Evolutionary conservation across 805 yeast genomes (phyloP), one percentile per base, ranked within the genome.

Genomic region (Komagataella mondaviorum): DNA sequence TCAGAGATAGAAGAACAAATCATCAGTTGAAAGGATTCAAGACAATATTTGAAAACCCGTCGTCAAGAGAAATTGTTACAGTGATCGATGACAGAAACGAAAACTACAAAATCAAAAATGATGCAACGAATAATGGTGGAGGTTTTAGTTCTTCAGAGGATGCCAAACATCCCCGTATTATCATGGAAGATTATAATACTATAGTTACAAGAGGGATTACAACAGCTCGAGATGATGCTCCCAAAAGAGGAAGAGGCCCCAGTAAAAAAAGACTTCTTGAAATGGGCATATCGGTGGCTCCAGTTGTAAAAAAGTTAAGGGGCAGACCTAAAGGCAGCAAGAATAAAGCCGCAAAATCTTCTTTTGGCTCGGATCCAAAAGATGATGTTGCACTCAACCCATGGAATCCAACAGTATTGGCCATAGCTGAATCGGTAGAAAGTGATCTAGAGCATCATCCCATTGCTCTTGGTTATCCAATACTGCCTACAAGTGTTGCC

Each of bases 161-260:
- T 30, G 39, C 39, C 22, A 46, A 36, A 18, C 30, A 24, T 5
- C 48, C 23, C 22, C 53, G 23, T 16, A 20, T 44, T 6, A 39
- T 51, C 14, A 20, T 30, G 16, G 49, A 50, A 23, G 45, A 44
- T 16, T 30, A 47, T 16, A 44, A 43, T 17, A 16, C 49, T 6
- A n/a, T 47, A 8, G 48, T 39, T 46, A 46, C 51, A 18, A 45
- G 49, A 4, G 55, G 52, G 17, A 20, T 30, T 6, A 23, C 51
- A 48, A 53, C 52, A 43, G 36, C 44, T 18, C 48, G 45, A 30
- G 48, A 51, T 16, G 53, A 52, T 23, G 23, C 51, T 43, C 47
- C 22, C n/a, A n/a, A 17, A 14, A 2, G 47, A 10, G 52, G 51
- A 30, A 20, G 23, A 10, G 44, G 36, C 10, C 39, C 39, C 10